Evolutionary conservation across 225 moss, liverwort and hornwort genomes (phyloP), one percentile per base, ranked within the genome.

Genomic region (Polytrichum formosum): DNA sequence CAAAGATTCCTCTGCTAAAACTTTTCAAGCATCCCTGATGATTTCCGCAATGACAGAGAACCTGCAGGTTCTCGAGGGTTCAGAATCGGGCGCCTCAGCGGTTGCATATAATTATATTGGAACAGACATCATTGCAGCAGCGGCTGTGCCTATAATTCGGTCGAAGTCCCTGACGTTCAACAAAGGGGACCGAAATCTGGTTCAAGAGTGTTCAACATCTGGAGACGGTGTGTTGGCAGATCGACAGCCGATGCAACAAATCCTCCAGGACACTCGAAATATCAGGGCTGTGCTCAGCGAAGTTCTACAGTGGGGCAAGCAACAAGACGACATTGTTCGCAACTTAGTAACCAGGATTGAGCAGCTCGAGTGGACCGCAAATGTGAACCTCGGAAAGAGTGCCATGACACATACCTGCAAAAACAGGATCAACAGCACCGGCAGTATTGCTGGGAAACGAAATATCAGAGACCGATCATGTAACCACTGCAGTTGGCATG

Each of bases 231-330:
- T 46, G 53, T 70, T 76, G 71, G 68, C 80, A 54, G 80, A 85
- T 53, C 85, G 63, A 19, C 72, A 27, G 26, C 63, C 85, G 67
- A 23, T 88, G 72, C 74, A 76, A 18, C 78, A 78, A 20, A 67
- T 85, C 31, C 53, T 88, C 53, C 71, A 80, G 33, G 88, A 83
- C 53, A 88, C 85, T 67, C 80, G 53, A 30, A 80, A 80, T 67
- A 60, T 82, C 29, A 82, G 78, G 56, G 73, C 80, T 31, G 74
- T 76, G 2, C 60, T 88, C 16, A 74, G 66, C 9, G 63, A 72
- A 54, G 69, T 87, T 22, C 54, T 83, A 58, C 76, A 78, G 16
- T 76, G 76, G 83, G 64, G 76, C 1, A 78, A 76, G 46, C 81
- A 72, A 2, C 78, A 79, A 37, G 78, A 76, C 30, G 74, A 81